These are phyloP conservation scores for Metschnikowia bowlesiae DNA, from an alignment of 805 yeast species.

Conservation along the genomic window DNA sequence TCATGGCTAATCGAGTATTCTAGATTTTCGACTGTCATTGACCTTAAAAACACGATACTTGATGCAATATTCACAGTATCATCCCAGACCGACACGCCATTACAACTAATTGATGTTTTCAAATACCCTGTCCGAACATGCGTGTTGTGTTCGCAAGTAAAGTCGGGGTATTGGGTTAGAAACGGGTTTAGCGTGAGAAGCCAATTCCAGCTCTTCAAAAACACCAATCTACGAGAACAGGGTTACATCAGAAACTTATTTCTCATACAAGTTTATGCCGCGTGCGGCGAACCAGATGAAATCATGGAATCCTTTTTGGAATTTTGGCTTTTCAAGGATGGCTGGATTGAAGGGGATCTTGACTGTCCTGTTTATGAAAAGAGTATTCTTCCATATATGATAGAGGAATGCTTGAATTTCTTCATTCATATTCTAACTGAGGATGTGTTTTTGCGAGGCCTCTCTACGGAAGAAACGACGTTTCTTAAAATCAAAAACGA, in stretches of 20 bases:
- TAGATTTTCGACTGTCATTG: slow-evolving; percentile 20
- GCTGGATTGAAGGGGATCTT: slow-evolving; percentile 18
- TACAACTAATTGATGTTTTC: slow-evolving; percentile 34
- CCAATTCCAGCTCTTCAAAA: slow-evolving; percentile 75
- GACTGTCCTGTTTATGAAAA: slow-evolving; percentile 35
- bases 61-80: neutral
- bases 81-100: neutral
- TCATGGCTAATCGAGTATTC: slow-evolving; percentile 66
- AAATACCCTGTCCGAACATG: slow-evolving; percentile 77
- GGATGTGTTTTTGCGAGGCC: slow-evolving; percentile 51
- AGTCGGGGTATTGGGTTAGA: slow-evolving; percentile 90
- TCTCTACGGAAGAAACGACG: slow-evolving; percentile 44
- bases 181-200: slow-evolving; percentile 80
- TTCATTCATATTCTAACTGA: slow-evolving; percentile 68
- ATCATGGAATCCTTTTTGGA: slow-evolving; percentile 55
- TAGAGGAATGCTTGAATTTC: slow-evolving; percentile 74
- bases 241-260: slow-evolving; percentile 79
- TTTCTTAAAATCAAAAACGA: slow-evolving; percentile 57
- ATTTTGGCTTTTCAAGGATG: slow-evolving; percentile 60
- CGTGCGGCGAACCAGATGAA: slow-evolving; percentile 47
- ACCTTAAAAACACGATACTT: slow-evolving; percentile 5
- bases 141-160: slow-evolving; percentile 77
- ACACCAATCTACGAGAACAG: slow-evolving; percentile 73
- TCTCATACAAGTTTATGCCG: slow-evolving; percentile 60
- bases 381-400: slow-evolving; percentile 53